phyloP scores from a whole-genome alignment of 768 basidiomycete genomes.

The Pleurotus ostreatus region DNA sequence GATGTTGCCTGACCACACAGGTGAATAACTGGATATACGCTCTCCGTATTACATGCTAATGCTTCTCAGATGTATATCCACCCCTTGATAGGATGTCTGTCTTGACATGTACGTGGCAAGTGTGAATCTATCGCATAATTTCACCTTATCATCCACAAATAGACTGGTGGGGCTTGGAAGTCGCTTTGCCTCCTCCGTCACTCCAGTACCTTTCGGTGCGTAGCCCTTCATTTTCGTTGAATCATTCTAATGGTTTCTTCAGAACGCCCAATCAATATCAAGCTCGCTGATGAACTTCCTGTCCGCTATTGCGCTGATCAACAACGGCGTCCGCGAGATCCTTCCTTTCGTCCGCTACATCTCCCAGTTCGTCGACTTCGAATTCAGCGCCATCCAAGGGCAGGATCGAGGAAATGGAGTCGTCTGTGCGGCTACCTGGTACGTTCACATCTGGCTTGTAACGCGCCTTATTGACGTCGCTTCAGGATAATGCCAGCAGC shows the following conservation, averaged over 20 bases:
- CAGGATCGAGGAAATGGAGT: slow-evolving; percentile 74
- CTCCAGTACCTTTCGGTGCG: slow-evolving; percentile 58
- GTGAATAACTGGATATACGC: slow-evolving; percentile 22
- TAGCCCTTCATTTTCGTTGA: not conserved
- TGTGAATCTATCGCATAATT: not conserved
- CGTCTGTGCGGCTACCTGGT: slow-evolving; percentile 90
- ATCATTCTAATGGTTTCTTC: not conserved
- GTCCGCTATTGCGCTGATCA: slow-evolving; percentile 64
- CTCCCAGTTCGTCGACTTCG: slow-evolving; percentile 72
- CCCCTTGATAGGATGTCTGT: slow-evolving; percentile 76
- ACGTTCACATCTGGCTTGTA: slow-evolving; percentile 15
- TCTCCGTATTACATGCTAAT: not conserved
- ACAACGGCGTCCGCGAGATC: slow-evolving; percentile 76
- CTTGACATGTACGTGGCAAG: slow-evolving; percentile 60
- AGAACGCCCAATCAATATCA: slow-evolving; percentile 61
- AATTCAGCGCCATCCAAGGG: slow-evolving; percentile 60
- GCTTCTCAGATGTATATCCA: slow-evolving; percentile 50
- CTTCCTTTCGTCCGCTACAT: slow-evolving; percentile 84
- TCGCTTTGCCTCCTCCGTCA: slow-evolving; percentile 71
- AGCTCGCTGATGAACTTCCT: slow-evolving; percentile 68
- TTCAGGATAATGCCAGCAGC: slow-evolving; percentile 76
- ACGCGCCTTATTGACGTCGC: not conserved
- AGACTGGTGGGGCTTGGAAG: slow-evolving; percentile 93
- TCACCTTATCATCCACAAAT: slow-evolving; percentile 3
- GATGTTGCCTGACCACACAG: slow-evolving; percentile 63